phyloP scores from a whole-genome alignment of 1,139 yeast genomes.

The Tardiomyces digboiensis region DNA sequence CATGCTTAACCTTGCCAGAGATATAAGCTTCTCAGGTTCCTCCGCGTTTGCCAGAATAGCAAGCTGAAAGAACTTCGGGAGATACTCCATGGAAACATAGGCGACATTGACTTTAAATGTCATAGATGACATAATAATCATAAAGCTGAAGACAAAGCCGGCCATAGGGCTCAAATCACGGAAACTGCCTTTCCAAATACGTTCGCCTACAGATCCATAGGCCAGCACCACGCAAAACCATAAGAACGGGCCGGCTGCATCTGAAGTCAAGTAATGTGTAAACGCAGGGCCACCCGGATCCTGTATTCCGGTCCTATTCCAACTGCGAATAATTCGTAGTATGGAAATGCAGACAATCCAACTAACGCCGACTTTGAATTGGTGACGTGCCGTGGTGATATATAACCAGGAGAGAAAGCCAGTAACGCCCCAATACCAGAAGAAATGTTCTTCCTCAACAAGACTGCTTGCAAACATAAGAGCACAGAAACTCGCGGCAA shows the following conservation, averaged over 20 bases:
- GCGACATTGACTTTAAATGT: constrained; percentile 53
- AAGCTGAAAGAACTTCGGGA: constrained; percentile 33
- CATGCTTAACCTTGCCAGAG: constrained; percentile 23
- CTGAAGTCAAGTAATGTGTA: constrained; percentile 20
- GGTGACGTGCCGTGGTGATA: constrained; percentile 17
- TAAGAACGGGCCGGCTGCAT: constrained; percentile 26
- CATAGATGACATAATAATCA: constrained; percentile 33
- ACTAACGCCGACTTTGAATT: constrained; percentile 16
- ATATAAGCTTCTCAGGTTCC: constrained; percentile 14
- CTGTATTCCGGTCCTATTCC: constrained; percentile 92
- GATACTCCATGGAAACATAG: constrained; percentile 40
- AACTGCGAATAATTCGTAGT: constrained; percentile 60
- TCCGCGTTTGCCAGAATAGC: constrained; percentile 19
- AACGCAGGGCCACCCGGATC: constrained; percentile 43
- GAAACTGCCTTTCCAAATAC: constrained; percentile 19
- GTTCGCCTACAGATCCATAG: constrained; percentile 21
- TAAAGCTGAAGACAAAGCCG: constrained; percentile 34
- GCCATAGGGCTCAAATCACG: constrained; percentile 16
- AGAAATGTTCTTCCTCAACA: constrained; percentile 95
- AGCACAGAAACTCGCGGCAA: constrained; percentile 39
- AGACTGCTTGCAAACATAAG: constrained; percentile 83
- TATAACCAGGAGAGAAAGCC: constrained; percentile 26
- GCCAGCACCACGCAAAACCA: constrained; percentile 45
- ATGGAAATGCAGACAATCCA: constrained; percentile 31
- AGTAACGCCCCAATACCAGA: constrained; percentile 81